Evolutionary conservation across 148 eudicot genomes (phyloP), one percentile per base, ranked within the genome.

Genomic region (Polygonum maritimum): DNA sequence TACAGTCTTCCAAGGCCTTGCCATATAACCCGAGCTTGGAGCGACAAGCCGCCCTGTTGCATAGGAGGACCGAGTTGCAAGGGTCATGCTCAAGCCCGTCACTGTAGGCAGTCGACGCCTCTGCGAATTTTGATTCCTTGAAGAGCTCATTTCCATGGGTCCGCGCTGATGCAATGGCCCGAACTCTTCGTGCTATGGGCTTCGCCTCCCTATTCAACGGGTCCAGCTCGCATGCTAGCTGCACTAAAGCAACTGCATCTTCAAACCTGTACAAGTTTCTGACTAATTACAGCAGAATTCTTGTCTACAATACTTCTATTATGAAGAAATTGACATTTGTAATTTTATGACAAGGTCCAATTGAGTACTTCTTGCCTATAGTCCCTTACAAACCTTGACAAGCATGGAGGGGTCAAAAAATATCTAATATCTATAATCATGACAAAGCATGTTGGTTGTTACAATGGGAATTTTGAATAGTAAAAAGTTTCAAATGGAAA

Each of bases 51-150:
- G 96, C 99, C 81, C 98, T 82, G 79, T 95, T 95, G 75, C 94
- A 89, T 45, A 92, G 75, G 85, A 92, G 84, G 48, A 92, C 78
- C 0, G 99, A 80, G 82, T 92, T 95, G 84, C 79, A 81, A 0
- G 97, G 97, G 54, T 92, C 97, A 70, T 86, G 92, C 72, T 88
- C 87, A 16, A 95, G 96, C 40, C 99, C 99, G 73, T 90, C 89
- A 1, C 87, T 89, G 76, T 95, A 95, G 14, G 97, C 97, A 71
- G 31, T 67, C 48, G 89, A 85, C 33, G 99, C 99, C 77, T 95
- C 99, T 0, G 82, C 39, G 84, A 86, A 89, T 52, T 81, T 80
- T 1, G 80, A 81, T 22, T 83, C 83, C 74, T 85, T 89, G 82
- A 95, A 95, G 19, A 90, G 80, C 22, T 87, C 88, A 51, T 95